phyloP scores from a whole-genome alignment of 2,329 filamentous ascomycete species.

The Dactylonectria macrodidyma region DNA sequence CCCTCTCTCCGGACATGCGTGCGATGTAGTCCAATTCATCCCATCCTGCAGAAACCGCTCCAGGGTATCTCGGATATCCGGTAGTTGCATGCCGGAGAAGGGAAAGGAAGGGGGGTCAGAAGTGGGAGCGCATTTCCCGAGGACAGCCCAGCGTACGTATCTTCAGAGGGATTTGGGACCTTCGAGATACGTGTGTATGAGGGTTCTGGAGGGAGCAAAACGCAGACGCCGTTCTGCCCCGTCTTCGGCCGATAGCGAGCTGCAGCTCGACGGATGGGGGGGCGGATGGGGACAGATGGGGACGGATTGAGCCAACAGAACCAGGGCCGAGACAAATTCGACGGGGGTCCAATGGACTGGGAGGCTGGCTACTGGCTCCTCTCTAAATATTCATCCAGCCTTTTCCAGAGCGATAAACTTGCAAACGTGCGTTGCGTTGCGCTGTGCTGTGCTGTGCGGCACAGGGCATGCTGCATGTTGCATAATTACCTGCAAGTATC shows the following conservation, averaged over 20 bases:
- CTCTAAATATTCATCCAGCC: background rate
- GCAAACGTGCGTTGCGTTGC: no score
- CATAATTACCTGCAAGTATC: no score
- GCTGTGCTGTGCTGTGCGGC: no score
- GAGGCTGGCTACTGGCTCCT: background rate
- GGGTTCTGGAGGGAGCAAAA: background rate
- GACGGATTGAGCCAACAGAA: background rate
- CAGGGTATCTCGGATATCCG: slow-evolving; percentile 1
- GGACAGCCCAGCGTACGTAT: background rate
- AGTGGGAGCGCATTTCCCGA: background rate
- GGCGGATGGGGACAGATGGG: slow-evolving; percentile 15
- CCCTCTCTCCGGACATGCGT: background rate
- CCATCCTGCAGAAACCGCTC: background rate
- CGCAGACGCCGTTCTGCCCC: slow-evolving; percentile 1
- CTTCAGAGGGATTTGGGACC: slow-evolving; percentile 9
- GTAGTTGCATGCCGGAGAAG: slow-evolving; percentile 13
- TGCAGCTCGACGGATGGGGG: slow-evolving; percentile 43
- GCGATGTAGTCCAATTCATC: background rate
- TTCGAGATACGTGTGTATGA: background rate
- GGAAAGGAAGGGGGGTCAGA: background rate
- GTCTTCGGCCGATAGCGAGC: slow-evolving; percentile 42
- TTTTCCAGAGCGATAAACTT: no score
- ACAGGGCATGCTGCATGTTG: no score
- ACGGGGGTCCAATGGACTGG: background rate
- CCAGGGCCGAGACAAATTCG: background rate